A percentile compares a stretch with the other conserved stretches of the same genome.
phyloP scores from a whole-genome alignment of 805 yeast species.

The Millerozyma acaciae region DNA sequence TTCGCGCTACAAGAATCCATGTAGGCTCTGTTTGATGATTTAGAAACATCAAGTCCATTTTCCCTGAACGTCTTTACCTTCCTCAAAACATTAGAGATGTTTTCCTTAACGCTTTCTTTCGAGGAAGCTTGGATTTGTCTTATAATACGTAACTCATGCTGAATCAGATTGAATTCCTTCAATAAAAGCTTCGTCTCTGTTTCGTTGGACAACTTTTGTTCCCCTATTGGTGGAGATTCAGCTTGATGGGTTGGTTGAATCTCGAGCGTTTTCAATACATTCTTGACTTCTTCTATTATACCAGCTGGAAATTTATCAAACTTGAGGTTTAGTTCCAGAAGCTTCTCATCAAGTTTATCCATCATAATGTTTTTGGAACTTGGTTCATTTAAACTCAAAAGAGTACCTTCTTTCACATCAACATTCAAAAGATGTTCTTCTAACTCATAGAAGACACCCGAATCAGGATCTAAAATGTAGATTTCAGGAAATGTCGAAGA shows the following conservation, averaged over 20 bases:
- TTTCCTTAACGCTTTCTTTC: slow-evolving; percentile 36
- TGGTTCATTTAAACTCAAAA: slow-evolving; percentile 57
- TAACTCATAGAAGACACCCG: slow-evolving; percentile 69
- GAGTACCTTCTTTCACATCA: slow-evolving; percentile 57
- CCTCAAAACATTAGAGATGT: slow-evolving; percentile 41
- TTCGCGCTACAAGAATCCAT: slow-evolving; percentile 73
- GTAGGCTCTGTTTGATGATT: slow-evolving; percentile 46
- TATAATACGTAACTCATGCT: slow-evolving; percentile 55
- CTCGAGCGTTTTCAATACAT: slow-evolving; percentile 16
- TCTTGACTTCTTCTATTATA: slow-evolving; percentile 15
- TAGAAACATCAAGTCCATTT: slow-evolving; percentile 35
- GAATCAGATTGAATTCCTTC: slow-evolving; percentile 42
- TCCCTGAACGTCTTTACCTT: slow-evolving; percentile 53
- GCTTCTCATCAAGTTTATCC: slow-evolving; percentile 20
- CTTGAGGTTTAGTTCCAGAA: slow-evolving; percentile 13
- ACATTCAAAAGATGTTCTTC: slow-evolving; percentile 58
- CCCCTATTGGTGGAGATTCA: slow-evolving; percentile 4
- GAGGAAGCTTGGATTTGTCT: slow-evolving; percentile 52
- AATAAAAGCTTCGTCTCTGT: not conserved
- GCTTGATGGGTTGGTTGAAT: slow-evolving; percentile 14
- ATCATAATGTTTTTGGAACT: slow-evolving; percentile 15
- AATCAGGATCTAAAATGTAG: slow-evolving; percentile 59
- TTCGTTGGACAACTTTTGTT: slow-evolving; percentile 1
- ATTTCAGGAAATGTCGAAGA: slow-evolving; percentile 71
- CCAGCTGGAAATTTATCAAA: slow-evolving; percentile 13